Percentiles rank a stretch among this genome's conserved stretches.
These are phyloP conservation scores for Ricinus communis DNA, from an alignment of 345 rosid species.

Conservation along the genomic window DNA sequence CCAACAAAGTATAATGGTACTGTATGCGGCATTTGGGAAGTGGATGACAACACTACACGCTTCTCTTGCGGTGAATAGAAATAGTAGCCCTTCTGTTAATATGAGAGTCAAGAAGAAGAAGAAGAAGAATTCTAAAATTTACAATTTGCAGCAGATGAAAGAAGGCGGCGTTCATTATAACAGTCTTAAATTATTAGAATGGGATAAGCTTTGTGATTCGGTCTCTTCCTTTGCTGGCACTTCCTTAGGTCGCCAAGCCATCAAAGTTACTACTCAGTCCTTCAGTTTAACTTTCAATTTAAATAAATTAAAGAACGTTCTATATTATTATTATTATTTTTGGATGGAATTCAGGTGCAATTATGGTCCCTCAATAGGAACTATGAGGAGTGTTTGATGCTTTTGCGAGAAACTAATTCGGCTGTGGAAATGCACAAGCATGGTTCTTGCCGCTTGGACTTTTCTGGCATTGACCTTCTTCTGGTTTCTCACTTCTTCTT, in stretches of 20 bases:
- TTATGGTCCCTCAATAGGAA: slow-evolving; percentile 61
- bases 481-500: slow-evolving; percentile 31
- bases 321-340: neutral
- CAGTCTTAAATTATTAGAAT: slow-evolving; percentile 73
- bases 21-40: neutral
- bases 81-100: neutral
- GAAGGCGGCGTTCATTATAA: slow-evolving; percentile 32
- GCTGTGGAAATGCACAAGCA: slow-evolving; percentile 72
- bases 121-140: neutral
- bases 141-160: neutral
- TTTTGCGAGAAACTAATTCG: slow-evolving; percentile 76
- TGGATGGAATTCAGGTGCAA: slow-evolving; percentile 36
- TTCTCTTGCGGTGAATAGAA: slow-evolving; percentile 2
- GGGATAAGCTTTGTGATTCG: slow-evolving; percentile 84
- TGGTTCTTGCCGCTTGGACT: slow-evolving; percentile 64
- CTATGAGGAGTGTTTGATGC: slow-evolving; percentile 65
- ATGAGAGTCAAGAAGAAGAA: neutral
- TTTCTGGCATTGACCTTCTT: slow-evolving; percentile 48
- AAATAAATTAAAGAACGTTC: neutral
- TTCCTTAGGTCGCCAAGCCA: slow-evolving; percentile 70
- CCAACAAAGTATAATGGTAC: neutral
- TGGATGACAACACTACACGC: neutral
- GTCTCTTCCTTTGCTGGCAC: slow-evolving; percentile 81
- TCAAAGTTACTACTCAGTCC: slow-evolving; percentile 49
- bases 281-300: neutral